Percentiles rank a stretch among this genome's conserved stretches.
Conservation (phyloP, 2,329 filamentous ascomycete species). For the Colletotrichum tropicale region DNA sequence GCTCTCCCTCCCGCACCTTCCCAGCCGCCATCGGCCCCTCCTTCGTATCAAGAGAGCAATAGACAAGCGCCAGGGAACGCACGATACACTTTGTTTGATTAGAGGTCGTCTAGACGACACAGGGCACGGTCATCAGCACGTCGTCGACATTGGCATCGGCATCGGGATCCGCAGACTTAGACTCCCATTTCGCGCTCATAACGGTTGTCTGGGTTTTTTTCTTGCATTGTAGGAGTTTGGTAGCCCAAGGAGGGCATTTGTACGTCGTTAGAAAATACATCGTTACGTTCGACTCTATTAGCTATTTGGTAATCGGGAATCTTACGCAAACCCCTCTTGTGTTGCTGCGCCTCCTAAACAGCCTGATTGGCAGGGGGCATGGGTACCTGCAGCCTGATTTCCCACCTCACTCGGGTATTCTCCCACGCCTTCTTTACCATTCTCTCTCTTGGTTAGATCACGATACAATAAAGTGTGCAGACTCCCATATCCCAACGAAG, state of each 20-base stretch:
- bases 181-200: neutral
- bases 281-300: neutral
- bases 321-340: neutral
- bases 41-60: conserved; percentile 16
- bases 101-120: neutral
- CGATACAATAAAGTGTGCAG: too few species aligned
- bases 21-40: neutral
- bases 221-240: conserved; percentile 1
- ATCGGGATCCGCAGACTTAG: neutral
- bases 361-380: neutral
- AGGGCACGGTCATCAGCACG: neutral
- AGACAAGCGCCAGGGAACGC: conserved; percentile 10
- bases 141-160: neutral
- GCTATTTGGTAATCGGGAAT: too few species aligned
- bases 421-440: too few species aligned
- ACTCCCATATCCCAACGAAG: too few species aligned
- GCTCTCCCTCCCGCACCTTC: conserved; percentile 3
- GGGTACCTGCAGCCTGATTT: neutral
- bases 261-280: neutral
- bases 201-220: neutral
- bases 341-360: neutral
- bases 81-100: conserved; percentile 15
- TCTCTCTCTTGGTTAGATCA: too few species aligned
- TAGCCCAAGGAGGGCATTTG: neutral
- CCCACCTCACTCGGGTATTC: too few species aligned